Evolutionary conservation across 108 stramenopile genomes (phyloP).

Genomic region (Stephanodiscus triporus): DNA sequence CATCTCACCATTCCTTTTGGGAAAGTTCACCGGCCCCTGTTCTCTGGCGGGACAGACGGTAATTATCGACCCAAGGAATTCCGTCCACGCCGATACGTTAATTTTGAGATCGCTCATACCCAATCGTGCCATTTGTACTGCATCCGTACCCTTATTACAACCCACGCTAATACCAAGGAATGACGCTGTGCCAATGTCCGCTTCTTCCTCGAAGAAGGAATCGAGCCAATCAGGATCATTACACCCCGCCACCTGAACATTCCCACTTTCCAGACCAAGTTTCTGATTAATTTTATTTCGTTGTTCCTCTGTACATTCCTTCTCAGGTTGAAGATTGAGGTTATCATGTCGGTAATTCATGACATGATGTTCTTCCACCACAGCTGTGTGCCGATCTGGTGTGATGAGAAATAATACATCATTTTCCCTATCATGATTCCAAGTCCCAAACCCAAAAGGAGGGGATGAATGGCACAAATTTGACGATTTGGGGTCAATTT

Average conservation of each 20-base stretch:
- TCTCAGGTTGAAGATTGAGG: neutral
- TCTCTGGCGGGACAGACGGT: neutral
- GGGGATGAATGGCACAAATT: too few relatives aligned
- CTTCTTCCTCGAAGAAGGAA: slow-evolving; percentile 5
- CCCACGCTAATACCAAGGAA: slow-evolving; percentile 54
- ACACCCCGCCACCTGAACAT: neutral
- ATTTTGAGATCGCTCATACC: slow-evolving; percentile 27
- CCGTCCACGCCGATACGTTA: slow-evolving; percentile 44
- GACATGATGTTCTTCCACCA: too few relatives aligned
- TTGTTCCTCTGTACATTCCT: neutral
- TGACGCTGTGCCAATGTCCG: slow-evolving; percentile 5
- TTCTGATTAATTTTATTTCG: neutral
- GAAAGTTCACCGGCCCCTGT: neutral
- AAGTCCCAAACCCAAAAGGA: too few relatives aligned
- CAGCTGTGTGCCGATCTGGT: too few relatives aligned
- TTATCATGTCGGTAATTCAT: neutral
- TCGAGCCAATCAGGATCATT: slow-evolving; percentile 1
- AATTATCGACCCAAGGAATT: neutral
- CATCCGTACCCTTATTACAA: slow-evolving; percentile 76
- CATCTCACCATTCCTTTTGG: slow-evolving; percentile 10
- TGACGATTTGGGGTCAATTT: too few relatives aligned
- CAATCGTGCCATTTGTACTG: slow-evolving; percentile 58
- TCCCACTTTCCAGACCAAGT: neutral
- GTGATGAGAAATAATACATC: too few relatives aligned
- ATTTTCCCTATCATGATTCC: too few relatives aligned